Percentiles rank a stretch among this genome's conserved stretches.
Evolutionary conservation across 202 grass and related monocot genomes (phyloP).

Genomic region (Digitaria exilis): DNA sequence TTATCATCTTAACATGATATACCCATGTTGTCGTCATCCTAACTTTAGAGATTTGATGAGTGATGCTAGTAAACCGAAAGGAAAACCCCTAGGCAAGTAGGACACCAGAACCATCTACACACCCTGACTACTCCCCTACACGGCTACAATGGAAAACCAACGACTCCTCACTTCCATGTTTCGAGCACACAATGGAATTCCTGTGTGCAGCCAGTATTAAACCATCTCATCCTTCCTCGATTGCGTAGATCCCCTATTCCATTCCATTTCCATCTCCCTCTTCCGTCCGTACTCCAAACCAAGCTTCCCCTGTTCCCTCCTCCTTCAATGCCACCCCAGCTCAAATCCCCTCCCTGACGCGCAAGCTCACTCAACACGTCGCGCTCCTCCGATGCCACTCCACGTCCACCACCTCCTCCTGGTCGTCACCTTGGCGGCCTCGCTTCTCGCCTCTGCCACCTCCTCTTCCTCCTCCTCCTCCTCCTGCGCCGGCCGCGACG

Average conservation of each 20-base stretch:
- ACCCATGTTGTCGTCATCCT: no score
- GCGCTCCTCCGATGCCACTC: conserved; percentile 40
- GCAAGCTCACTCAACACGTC: conserved; percentile 17
- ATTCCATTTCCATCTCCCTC: background rate
- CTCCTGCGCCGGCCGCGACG: conserved; percentile 39
- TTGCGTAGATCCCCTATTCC: background rate
- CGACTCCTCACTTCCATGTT: conserved; percentile 34
- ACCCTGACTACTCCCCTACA: background rate
- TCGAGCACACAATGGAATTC: background rate
- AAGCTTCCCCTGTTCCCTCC: background rate
- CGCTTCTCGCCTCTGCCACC: background rate
- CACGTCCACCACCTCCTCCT: conserved; percentile 2
- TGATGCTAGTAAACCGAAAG: conserved; percentile 19
- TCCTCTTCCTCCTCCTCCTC: conserved; percentile 32
- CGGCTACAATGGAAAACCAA: conserved; percentile 27
- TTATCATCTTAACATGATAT: background rate
- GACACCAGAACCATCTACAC: conserved; percentile 33
- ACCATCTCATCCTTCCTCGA: conserved; percentile 2
- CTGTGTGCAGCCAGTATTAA: conserved; percentile 28
- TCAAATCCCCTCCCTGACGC: background rate
- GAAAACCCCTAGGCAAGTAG: background rate
- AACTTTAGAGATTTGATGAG: background rate
- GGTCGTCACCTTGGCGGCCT: background rate
- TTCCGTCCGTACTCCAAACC: background rate
- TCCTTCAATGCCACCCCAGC: background rate